Evolutionary conservation across 192 early-diverging fungal genomes (phyloP), one percentile per base, ranked within the genome.

Genomic region (Martensiomyces pterosporus): DNA sequence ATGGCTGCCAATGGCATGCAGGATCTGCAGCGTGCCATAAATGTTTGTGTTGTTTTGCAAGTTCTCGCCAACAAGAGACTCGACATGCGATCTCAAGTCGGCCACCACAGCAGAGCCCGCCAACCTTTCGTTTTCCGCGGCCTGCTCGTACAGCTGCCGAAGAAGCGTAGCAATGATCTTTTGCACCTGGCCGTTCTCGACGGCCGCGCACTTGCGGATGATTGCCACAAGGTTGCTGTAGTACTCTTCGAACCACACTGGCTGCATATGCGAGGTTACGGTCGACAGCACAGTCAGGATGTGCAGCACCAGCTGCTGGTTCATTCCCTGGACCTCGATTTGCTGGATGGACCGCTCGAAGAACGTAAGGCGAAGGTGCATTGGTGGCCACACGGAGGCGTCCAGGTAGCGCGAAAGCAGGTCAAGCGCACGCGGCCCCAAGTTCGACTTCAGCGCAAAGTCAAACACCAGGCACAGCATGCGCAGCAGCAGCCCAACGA

Each of bases 181-280:
- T 40, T 87, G 80, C 36, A 96, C 78, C 5, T 79, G 69, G 0
- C 80, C 62, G 56, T 90, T 85, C 44, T 96, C 93, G 0, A 80
- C 80, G 9, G 79, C 66, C n/a, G 92, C 41, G 36, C 63, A 74
- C 50, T 67, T 75, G 52, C 59, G 60, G 23, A 75, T 43, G 18
- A 75, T 57, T 14, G 39, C 35, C 12, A 52, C 71, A 41, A 75
- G 42, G 9, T 47, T 45, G 7, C 55, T 57, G 24, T 55, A 75
- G 53, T 75, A 67, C 55, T 75, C 71, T 36, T 67, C 71, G 52
- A 75, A 75, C 71, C 71, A 75, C 2, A 56, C 54, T 13, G 63
- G 43, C 52, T 67, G 71, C 71, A 75, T 75, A 42, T 75, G 63
- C 16, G 39, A 32, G 1, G 71, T 67, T 18, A 75, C 63, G 9